Evolutionary conservation across 805 yeast genomes (phyloP), one percentile per base, ranked within the genome.

Genomic region (Maudiozyma serrabonitensis): DNA sequence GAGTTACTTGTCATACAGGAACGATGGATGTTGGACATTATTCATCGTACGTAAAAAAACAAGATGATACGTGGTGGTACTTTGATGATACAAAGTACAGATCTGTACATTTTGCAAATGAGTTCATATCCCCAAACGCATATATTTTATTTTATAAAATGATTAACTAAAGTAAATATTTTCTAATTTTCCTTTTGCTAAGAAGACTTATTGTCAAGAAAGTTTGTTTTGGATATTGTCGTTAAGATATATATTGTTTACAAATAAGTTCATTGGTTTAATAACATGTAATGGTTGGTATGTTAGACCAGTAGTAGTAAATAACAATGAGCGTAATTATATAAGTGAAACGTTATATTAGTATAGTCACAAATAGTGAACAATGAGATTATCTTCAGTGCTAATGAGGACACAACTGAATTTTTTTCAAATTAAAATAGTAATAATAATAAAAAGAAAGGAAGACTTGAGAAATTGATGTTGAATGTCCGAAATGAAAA

Each of bases 21-120:
- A 81, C 84, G 32, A 71, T 90, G 43, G 76, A 80, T 40, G 84
- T 88, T 7, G 97, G 98, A 0, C 97, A 90, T 64, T 90, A 90
- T 66, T 90, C 96, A 0, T 71, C 95, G 0, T 86, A 74, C 61
- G 91, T 87, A 3, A 69, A 79, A 59, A 87, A 87, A 58, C 81
- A 80, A 19, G 63, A 64, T 21, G 67, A 62, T 41, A 69, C 70
- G 48, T 85, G 82, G 2, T 88, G 96, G 96, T 80, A 85, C 56
- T 88, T 82, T 63, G 95, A 89, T 64, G 96, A 89, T 63, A 75
- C 87, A 0, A 76, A 74, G 47, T 81, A 84, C 18, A 71, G 77
- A 23, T 76, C 71, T 48, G 73, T 76, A 39, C 75, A 78, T 50
- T 69, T 72, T 15, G 64, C 68, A 6, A 69, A 64, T 35, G 76